These are phyloP conservation scores for Fagopyrum esculentum DNA, from an alignment of 148 eudicot species.

Conservation along the genomic window DNA sequence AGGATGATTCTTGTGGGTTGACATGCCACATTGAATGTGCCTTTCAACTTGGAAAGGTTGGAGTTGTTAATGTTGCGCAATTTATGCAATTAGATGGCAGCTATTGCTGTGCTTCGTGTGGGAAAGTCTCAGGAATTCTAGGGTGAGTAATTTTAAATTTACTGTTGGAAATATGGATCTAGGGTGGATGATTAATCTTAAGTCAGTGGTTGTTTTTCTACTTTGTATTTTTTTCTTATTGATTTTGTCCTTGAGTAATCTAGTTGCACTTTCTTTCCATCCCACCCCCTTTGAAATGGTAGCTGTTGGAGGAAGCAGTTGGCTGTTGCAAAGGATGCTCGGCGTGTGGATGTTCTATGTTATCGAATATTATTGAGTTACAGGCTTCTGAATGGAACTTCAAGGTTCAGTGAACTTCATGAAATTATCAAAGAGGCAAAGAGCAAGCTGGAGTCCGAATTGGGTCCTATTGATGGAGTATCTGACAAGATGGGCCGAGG, in stretches of 20 bases:
- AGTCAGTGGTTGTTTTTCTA: neutral
- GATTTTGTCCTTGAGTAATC: neutral
- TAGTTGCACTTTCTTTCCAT: neutral
- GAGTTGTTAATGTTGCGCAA: slow-evolving; percentile 73
- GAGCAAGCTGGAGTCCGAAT: slow-evolving; percentile 65
- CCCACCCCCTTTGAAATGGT: slow-evolving; percentile 15
- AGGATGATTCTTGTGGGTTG: slow-evolving; percentile 57
- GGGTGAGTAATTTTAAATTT: slow-evolving; percentile 45
- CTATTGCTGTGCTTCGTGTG: slow-evolving; percentile 87
- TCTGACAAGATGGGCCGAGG: slow-evolving; percentile 72
- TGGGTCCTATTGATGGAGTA: slow-evolving; percentile 72
- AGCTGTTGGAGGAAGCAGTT: slow-evolving; percentile 95
- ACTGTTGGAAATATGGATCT: neutral
- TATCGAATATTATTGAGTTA: slow-evolving; percentile 64
- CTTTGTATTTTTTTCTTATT: neutral
- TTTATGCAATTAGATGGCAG: slow-evolving; percentile 80
- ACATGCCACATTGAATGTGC: slow-evolving; percentile 97
- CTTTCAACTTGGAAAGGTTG: slow-evolving; percentile 47
- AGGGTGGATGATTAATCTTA: neutral
- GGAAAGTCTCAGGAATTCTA: slow-evolving; percentile 80
- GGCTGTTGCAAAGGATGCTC: slow-evolving; percentile 71
- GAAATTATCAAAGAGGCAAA: slow-evolving; percentile 63
- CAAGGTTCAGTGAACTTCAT: slow-evolving; percentile 65
- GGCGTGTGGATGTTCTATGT: slow-evolving; percentile 80
- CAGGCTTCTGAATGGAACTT: slow-evolving; percentile 71